These are phyloP conservation scores for Galerina marginata DNA, from an alignment of 768 basidiomycete species.

Conservation along the genomic window DNA sequence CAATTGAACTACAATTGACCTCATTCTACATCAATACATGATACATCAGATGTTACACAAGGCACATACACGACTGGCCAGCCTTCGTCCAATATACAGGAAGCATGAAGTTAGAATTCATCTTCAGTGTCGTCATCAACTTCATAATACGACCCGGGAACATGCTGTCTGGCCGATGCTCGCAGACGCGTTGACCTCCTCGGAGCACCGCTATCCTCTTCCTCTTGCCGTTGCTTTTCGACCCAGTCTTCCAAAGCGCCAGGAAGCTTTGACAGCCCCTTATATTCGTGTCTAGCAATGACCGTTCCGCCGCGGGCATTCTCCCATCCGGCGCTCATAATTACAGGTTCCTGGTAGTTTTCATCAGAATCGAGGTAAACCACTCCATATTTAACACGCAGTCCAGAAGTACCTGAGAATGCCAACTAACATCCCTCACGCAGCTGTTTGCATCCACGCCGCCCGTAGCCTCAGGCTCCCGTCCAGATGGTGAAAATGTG, in stretches of 20 bases:
- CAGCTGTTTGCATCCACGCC: constrained; percentile 49
- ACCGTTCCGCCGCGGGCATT: constrained; percentile 66
- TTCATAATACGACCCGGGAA: constrained; percentile 25
- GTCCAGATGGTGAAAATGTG: constrained; percentile 72
- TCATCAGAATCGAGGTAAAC: constrained; percentile 1
- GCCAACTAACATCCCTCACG: constrained; percentile 97
- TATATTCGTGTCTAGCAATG: constrained; percentile 96
- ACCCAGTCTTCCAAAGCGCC: constrained; percentile 76
- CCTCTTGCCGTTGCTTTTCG: constrained; percentile 48
- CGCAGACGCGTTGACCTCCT: constrained; percentile 32
- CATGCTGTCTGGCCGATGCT: constrained; percentile 10
- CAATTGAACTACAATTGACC: too few relatives aligned
- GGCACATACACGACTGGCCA: too few relatives aligned
- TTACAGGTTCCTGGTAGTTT: constrained; percentile 70
- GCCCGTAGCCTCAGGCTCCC: constrained; percentile 44
- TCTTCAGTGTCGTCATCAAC: constrained; percentile 19
- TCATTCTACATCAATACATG: too few relatives aligned
- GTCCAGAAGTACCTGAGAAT: constrained; percentile 62
- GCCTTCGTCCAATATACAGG: too few relatives aligned
- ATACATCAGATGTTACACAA: too few relatives aligned
- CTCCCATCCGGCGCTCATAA: constrained; percentile 95
- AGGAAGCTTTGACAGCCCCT: constrained; percentile 79
- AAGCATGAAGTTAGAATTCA: not conserved
- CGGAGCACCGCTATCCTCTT: constrained; percentile 24
- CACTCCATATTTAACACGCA: not conserved